Evolutionary conservation across 352 stramenopile species (phyloP).

Genomic region (Phytophthora sp.): DNA sequence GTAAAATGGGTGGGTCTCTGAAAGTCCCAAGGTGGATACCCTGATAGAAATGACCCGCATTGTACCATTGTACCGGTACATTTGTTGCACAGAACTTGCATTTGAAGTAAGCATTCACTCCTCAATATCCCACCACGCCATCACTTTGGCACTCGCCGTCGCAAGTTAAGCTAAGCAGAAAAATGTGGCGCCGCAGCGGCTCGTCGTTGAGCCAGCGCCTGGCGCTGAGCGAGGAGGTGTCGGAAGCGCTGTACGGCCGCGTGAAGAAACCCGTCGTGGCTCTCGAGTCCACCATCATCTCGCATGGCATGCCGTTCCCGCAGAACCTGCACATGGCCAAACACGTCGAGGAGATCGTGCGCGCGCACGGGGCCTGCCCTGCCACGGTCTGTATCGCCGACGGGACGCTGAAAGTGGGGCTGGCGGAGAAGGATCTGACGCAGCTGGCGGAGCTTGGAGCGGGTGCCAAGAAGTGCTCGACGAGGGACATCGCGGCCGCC

Average conservation of each 20-base stretch:
- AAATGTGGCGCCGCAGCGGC: constrained; percentile 52
- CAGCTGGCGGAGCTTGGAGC: constrained; percentile 70
- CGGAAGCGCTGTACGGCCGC: constrained; percentile 53
- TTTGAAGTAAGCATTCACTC: constrained; percentile 1
- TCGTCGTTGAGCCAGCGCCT: constrained; percentile 49
- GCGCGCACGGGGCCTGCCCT: constrained; percentile 83
- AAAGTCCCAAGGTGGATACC: too few species aligned
- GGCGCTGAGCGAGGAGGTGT: constrained; percentile 59
- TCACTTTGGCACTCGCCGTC: constrained; percentile 7
- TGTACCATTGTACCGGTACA: too few species aligned
- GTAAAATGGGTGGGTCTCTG: too few species aligned
- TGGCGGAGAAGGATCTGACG: constrained; percentile 62
- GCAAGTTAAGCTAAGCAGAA: background rate
- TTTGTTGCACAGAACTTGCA: background rate
- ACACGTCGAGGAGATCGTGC: constrained; percentile 92
- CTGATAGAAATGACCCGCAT: too few species aligned
- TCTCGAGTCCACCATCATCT: constrained; percentile 99
- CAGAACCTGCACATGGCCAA: constrained; percentile 95
- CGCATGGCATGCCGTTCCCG: constrained; percentile 98
- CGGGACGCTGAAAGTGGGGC: constrained; percentile 84
- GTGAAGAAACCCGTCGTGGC: constrained; percentile 84
- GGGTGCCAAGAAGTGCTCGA: constrained; percentile 79
- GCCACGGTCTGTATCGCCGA: constrained; percentile 98
- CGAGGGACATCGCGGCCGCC: constrained; percentile 81
- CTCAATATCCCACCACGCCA: too few species aligned